phyloP scores from a whole-genome alignment of 2,329 filamentous ascomycete genomes.

The Aspergillus bombycis region DNA sequence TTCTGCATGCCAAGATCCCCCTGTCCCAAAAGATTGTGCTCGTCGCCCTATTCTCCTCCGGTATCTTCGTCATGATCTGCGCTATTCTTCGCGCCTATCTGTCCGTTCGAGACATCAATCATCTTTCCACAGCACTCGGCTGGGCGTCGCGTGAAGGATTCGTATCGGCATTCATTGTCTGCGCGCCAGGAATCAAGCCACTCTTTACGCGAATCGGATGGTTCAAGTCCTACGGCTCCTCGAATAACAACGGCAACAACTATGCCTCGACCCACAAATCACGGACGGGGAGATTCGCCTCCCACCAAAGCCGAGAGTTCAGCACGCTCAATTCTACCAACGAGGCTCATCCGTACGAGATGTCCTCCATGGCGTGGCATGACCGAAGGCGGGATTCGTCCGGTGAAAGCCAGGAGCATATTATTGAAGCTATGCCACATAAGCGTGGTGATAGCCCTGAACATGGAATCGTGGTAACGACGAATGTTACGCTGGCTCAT shows the following conservation, averaged over 20 bases:
- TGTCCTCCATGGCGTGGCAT: neutral
- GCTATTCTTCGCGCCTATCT: conserved; percentile 25
- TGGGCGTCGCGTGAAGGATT: conserved; percentile 25
- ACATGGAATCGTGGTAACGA: conserved; percentile 17
- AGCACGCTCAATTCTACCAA: neutral
- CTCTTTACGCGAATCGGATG: conserved; percentile 15
- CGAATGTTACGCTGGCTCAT: conserved; percentile 15
- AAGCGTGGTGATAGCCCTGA: conserved; percentile 1
- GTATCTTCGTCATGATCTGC: conserved; percentile 25
- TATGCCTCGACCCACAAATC: neutral
- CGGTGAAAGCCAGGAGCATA: conserved; percentile 20
- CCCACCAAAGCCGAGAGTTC: neutral
- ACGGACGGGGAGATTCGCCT: neutral
- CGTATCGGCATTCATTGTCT: conserved; percentile 22
- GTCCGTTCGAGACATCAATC: conserved; percentile 20
- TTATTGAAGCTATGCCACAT: conserved; percentile 6
- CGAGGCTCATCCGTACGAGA: conserved; percentile 14
- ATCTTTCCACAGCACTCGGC: conserved; percentile 19
- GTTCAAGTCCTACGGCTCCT: conserved; percentile 9
- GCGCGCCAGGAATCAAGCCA: conserved; percentile 22
- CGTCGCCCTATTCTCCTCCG: conserved; percentile 20
- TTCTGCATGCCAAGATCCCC: conserved; percentile 19
- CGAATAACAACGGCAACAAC: conserved; percentile 5
- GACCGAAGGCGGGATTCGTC: neutral
- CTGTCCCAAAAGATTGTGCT: conserved; percentile 21